Percentiles rank a stretch among this genome's conserved stretches.
These are phyloP conservation scores for Phyllosticta citrichinensis DNA, from an alignment of 2,329 filamentous ascomycete genomes.

Conservation along the genomic window DNA sequence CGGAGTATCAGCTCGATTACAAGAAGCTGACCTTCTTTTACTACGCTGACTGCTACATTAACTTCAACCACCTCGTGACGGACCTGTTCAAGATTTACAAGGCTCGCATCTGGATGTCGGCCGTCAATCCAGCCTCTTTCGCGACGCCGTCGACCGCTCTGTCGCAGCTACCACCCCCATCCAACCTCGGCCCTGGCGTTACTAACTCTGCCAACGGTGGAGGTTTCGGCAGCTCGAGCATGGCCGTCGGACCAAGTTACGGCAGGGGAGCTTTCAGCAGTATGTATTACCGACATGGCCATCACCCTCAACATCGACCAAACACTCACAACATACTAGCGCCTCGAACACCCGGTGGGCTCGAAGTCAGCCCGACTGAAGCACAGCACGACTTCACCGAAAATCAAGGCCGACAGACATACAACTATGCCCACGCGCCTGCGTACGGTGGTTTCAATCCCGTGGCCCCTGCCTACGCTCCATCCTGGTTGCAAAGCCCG, in stretches of 20 bases:
- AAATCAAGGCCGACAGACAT: neutral
- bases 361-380: neutral
- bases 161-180: slow-evolving; percentile 25
- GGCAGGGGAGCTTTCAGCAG: slow-evolving; percentile 7
- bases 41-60: slow-evolving; percentile 95
- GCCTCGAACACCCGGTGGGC: slow-evolving; percentile 3
- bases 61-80: slow-evolving; percentile 95
- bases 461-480: slow-evolving; percentile 6
- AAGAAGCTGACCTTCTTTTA: slow-evolving; percentile 99
- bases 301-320: neutral
- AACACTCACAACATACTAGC: neutral
- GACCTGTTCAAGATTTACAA: slow-evolving; percentile 99
- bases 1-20: slow-evolving; percentile 98
- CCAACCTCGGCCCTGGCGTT: slow-evolving; percentile 28
- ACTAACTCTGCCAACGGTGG: slow-evolving; percentile 17
- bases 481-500: slow-evolving; percentile 4
- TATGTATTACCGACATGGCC: neutral
- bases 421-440: slow-evolving; percentile 4
- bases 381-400: slow-evolving; percentile 5
- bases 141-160: slow-evolving; percentile 17
- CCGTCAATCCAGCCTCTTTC: slow-evolving; percentile 95
- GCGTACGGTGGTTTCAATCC: slow-evolving; percentile 9
- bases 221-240: neutral
- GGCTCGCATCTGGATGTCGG: slow-evolving; percentile 98
- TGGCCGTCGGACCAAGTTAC: slow-evolving; percentile 6